Percentiles rank a stretch among this genome's conserved stretches.
Conservation (phyloP, 306 rosid species). For the Hippophae rhamnoides region DNA sequence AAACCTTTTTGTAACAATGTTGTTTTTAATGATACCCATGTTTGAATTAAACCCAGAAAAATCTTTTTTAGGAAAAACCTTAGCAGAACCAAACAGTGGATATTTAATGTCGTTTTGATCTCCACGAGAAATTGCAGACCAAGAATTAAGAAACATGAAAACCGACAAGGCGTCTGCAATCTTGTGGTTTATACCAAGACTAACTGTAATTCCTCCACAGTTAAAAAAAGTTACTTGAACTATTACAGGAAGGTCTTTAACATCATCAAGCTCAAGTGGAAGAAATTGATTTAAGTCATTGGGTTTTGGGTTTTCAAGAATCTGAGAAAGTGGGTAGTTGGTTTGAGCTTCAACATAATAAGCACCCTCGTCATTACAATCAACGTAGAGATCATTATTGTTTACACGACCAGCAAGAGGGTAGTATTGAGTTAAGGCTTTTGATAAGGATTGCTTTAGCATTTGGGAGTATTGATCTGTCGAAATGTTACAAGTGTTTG, state of each 20-base stretch:
- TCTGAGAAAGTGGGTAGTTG: not conserved
- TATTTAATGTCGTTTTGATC: not conserved
- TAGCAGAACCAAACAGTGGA: constrained; percentile 8
- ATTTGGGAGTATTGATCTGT: constrained; percentile 2
- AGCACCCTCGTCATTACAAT: constrained; percentile 25
- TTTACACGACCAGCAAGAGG: constrained; percentile 22
- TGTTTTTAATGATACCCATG: constrained; percentile 4
- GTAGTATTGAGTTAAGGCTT: constrained; percentile 21
- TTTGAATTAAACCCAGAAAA: constrained; percentile 3
- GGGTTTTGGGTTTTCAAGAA: constrained; percentile 2
- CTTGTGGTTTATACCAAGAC: constrained; percentile 26
- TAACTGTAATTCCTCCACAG: constrained; percentile 24
- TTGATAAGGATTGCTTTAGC: constrained; percentile 21
- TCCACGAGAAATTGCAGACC: constrained; percentile 16
- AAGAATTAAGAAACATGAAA: constrained; percentile 18
- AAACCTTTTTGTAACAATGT: constrained; percentile 16
- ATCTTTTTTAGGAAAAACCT: constrained; percentile 26
- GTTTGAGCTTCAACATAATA: constrained; percentile 15
- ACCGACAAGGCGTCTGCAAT: constrained; percentile 22
- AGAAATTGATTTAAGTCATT: constrained; percentile 3
- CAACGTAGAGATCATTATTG: constrained; percentile 12
- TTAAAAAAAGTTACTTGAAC: constrained; percentile 18
- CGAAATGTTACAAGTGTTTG: not conserved
- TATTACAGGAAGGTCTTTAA: constrained; percentile 6
- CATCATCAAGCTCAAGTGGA: not conserved